These are phyloP conservation scores for Hirsutella rhossiliensis DNA, from an alignment of 2,329 filamentous ascomycete species.

Conservation along the genomic window DNA sequence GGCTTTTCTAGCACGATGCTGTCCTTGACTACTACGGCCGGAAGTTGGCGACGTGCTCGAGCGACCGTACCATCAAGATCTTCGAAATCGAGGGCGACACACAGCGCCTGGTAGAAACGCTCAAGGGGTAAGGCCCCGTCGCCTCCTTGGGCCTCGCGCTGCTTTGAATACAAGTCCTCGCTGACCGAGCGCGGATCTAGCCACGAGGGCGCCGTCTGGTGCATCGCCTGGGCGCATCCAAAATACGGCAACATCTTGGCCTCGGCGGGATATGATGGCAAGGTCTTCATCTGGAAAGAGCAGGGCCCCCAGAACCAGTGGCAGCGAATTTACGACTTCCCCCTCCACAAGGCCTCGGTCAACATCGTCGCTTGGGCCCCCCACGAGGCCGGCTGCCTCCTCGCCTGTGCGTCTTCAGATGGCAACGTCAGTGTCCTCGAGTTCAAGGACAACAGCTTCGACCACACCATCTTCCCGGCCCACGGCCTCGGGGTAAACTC, in stretches of 20 bases:
- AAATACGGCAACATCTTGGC: constrained; percentile 98
- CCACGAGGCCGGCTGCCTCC: constrained; percentile 85
- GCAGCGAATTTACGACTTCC: constrained; percentile 87
- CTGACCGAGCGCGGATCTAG: constrained; percentile 30
- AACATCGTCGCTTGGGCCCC: constrained; percentile 98
- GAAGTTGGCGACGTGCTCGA: constrained; percentile 91
- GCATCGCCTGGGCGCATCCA: constrained; percentile 93
- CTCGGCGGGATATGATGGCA: constrained; percentile 91
- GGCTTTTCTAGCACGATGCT: constrained; percentile 66
- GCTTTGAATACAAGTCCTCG: background rate
- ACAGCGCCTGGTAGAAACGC: constrained; percentile 79
- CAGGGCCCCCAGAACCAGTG: constrained; percentile 49
- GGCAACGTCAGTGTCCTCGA: constrained; percentile 89
- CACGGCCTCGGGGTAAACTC: constrained; percentile 93
- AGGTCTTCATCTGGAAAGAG: constrained; percentile 97
- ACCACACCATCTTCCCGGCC: constrained; percentile 78
- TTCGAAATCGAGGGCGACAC: constrained; percentile 94
- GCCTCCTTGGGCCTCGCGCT: background rate
- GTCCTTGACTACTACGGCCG: constrained; percentile 98
- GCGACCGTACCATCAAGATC: constrained; percentile 98
- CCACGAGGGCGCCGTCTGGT: constrained; percentile 97
- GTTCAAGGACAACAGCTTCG: constrained; percentile 92
- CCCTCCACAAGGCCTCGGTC: constrained; percentile 87
- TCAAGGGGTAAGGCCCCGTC: constrained; percentile 59
- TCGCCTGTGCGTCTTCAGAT: constrained; percentile 89